phyloP scores from a whole-genome alignment of 1,284 basidiomycete genomes.

The Cutaneotrichosporon curvatum region DNA sequence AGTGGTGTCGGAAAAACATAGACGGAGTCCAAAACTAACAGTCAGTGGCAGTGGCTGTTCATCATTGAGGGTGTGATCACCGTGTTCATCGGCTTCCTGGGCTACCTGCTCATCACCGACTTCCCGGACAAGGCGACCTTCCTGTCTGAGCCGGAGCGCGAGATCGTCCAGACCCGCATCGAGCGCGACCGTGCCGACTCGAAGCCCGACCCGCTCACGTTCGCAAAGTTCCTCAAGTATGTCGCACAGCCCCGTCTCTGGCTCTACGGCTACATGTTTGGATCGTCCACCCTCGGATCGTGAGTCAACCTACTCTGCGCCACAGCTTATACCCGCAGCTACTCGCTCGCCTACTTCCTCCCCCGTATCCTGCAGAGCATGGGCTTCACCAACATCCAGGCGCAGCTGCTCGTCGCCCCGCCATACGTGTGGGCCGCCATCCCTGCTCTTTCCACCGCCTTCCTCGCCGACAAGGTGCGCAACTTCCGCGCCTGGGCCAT shows the following conservation, averaged over 20 bases:
- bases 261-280: conserved; percentile 46
- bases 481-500: conserved; percentile 6
- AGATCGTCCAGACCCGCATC: conserved; percentile 45
- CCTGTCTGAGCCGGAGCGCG: conserved; percentile 43
- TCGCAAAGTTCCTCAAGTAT: conserved; percentile 37
- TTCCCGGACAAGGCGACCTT: conserved; percentile 50
- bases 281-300: conserved; percentile 18
- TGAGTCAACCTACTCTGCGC: background rate
- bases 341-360: conserved; percentile 42
- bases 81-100: conserved; percentile 28
- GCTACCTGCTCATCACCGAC: conserved; percentile 34
- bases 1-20: too few species aligned
- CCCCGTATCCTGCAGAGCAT: conserved; percentile 25
- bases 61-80: conserved; percentile 16
- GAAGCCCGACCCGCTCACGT: conserved; percentile 42
- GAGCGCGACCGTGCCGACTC: conserved; percentile 48
- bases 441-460: conserved; percentile 38
- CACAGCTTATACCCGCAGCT: conserved; percentile 17
- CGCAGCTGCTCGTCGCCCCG: conserved; percentile 44
- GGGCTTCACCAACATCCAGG: conserved; percentile 23
- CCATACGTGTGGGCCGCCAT: conserved; percentile 44
- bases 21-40: too few species aligned
- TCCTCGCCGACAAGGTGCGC: conserved; percentile 37
- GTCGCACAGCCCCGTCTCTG: conserved; percentile 46
- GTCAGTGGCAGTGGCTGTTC: conserved; percentile 13